Conservation (phyloP, 2,329 filamentous ascomycete species). For the Diplodia corticola region DNA sequence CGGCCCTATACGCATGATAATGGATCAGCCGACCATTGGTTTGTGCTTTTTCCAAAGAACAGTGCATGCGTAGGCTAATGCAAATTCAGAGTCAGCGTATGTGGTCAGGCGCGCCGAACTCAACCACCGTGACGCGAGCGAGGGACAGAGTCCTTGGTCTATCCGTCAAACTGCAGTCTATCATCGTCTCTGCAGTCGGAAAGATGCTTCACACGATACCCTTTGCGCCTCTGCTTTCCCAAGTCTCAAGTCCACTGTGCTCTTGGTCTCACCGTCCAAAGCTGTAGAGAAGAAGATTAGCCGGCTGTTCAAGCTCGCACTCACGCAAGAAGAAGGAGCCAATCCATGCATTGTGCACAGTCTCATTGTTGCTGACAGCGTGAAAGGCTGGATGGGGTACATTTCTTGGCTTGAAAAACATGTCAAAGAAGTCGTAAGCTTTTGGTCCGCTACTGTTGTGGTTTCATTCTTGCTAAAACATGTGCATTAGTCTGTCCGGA, state of each 20-base stretch:
- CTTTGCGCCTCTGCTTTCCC: not conserved
- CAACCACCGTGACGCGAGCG: not conserved
- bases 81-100: conserved; percentile 13
- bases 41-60: no score
- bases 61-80: conserved; percentile 2
- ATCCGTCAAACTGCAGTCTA: conserved; percentile 25
- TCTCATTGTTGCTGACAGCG: conserved; percentile 16
- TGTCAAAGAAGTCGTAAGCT: conserved; percentile 16
- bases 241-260: conserved; percentile 3
- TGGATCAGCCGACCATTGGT: no score
- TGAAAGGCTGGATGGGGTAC: conserved; percentile 22
- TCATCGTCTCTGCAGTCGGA: not conserved
- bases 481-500: not conserved
- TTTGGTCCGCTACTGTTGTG: no score
- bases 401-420: conserved; percentile 24
- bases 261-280: conserved; percentile 21
- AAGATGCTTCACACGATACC: no score
- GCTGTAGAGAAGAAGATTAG: not conserved
- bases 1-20: fast-evolving
- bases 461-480: not conserved
- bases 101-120: conserved; percentile 23
- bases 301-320: not conserved
- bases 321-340: not conserved
- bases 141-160: conserved; percentile 24
- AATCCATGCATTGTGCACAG: not conserved